A percentile compares a stretch with the other conserved stretches of the same genome.
Conservation (phyloP, 768 basidiomycete genomes). For the Leccinum variicolor region DNA sequence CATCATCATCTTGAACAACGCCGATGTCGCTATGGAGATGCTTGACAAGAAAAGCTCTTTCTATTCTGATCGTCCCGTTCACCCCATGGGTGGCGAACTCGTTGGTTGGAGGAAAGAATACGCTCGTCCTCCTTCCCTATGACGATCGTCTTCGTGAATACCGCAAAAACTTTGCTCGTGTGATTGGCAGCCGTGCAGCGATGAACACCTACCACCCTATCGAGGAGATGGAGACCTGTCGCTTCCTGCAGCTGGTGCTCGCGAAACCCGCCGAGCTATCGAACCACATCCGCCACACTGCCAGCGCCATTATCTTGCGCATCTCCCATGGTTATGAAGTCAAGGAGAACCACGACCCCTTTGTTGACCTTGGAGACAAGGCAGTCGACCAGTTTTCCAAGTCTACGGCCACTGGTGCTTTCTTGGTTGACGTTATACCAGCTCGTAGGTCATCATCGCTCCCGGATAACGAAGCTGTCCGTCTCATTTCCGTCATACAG, state of each 20-base stretch:
- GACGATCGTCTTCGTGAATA: conserved; percentile 41
- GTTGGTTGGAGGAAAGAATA: conserved; percentile 33
- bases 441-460: conserved; percentile 23
- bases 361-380: conserved; percentile 46
- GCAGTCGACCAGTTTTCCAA: conserved; percentile 51
- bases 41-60: conserved; percentile 64
- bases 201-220: conserved; percentile 33
- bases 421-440: conserved; percentile 54
- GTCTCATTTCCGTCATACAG: conserved; percentile 3
- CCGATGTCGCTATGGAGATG: conserved; percentile 49
- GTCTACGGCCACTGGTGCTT: conserved; percentile 46
- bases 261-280: conserved; percentile 36
- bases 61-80: conserved; percentile 63
- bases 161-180: conserved; percentile 38
- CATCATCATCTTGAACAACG: conserved; percentile 53
- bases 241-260: conserved; percentile 41
- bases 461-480: background rate
- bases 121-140: conserved; percentile 38
- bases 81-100: conserved; percentile 39
- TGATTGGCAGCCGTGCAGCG: conserved; percentile 39
- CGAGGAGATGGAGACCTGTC: conserved; percentile 40
- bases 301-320: conserved; percentile 51
- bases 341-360: conserved; percentile 47
- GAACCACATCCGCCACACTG: conserved; percentile 40
- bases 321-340: conserved; percentile 58